A percentile compares a stretch with the other conserved stretches of the same genome.
Conservation (phyloP, 768 basidiomycete genomes). For the Suillus occidentalis region DNA sequence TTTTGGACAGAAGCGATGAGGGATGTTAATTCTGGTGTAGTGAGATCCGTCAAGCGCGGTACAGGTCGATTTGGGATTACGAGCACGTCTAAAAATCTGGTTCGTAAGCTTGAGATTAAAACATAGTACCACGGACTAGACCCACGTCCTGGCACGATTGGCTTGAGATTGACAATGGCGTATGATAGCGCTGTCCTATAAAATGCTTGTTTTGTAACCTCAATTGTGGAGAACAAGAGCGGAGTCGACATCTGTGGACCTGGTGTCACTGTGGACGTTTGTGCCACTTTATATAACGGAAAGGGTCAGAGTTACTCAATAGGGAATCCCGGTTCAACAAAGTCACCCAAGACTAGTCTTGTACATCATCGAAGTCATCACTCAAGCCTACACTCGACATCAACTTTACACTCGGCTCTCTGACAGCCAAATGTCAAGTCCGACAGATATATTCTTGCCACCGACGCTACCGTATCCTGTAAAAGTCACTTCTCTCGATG, state of each 20-base stretch:
- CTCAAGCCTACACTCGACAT: neutral
- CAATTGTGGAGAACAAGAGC: slow-evolving; percentile 75
- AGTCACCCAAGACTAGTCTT: neutral
- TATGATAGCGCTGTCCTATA: slow-evolving; percentile 67
- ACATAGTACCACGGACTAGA: slow-evolving; percentile 12
- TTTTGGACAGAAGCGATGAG: slow-evolving; percentile 78
- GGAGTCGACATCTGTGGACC: slow-evolving; percentile 15
- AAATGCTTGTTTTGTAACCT: slow-evolving; percentile 76
- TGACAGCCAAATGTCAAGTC: slow-evolving; percentile 45
- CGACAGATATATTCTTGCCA: slow-evolving; percentile 79
- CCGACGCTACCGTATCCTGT: slow-evolving; percentile 83
- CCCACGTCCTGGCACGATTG: slow-evolving; percentile 92
- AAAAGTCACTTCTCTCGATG: slow-evolving; percentile 71
- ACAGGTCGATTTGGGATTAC: slow-evolving; percentile 58
- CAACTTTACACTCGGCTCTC: neutral
- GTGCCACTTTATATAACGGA: neutral
- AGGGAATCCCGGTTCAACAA: slow-evolving; percentile 6
- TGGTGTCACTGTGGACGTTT: neutral
- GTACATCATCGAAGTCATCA: slow-evolving; percentile 8
- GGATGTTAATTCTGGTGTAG: slow-evolving; percentile 69
- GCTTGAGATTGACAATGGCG: slow-evolving; percentile 94
- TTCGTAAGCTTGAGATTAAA: neutral
- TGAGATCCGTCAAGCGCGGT: slow-evolving; percentile 54
- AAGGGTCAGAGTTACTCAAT: neutral
- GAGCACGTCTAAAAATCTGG: slow-evolving; percentile 48